Evolutionary conservation across 257 asterid species (phyloP), one percentile per base, ranked within the genome.

Genomic region (Phtheirospermum japonicum): DNA sequence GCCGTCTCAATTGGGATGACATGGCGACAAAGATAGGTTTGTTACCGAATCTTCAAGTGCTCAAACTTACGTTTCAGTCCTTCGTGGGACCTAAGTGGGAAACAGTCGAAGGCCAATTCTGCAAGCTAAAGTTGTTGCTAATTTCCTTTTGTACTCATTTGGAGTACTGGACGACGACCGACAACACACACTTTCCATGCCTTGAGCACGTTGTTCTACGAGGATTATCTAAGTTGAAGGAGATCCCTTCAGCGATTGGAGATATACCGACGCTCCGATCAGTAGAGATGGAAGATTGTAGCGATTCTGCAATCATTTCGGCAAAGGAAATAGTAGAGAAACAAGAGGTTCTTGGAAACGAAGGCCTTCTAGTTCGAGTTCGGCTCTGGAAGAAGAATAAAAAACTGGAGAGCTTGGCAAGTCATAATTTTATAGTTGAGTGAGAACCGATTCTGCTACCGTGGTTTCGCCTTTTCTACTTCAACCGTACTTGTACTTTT

Each of bases 171-270:
- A n/a, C n/a, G 57, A 9, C 0, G 32, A 51, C 57, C 8, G 30
- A 51, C 26, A 51, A 31, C 33, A 51, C 4, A 10, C 57, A 51
- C 57, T 51, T 51, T 51, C 57, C 57, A 9, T 6, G 26, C 11
- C 57, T 51, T 10, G 57, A 17, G 57, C 30, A 9, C 1, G 32
- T 51, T 51, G 26, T 9, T 8, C 57, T 51, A 7, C 14, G 30
- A 13, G 3, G 26, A 7, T 51, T 51, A n/a, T 6, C 1, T 20
- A 51, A 51, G n/a, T 20, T 51, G 57, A 9, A 20, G 32, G 33
- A 51, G 57, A 51, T 51, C 14, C 57, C 57, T 51, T 20, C 9
- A 2, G 30, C 5, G 9, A 51, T 51, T 51, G 57, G 57, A 51
- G 57, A 51, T 2, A 51, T 51, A 51, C n/a, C 57, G 12, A 19